These are phyloP conservation scores for Hyphopichia wangnamkhiaoensis DNA, from an alignment of 1,139 yeast genomes.

Conservation along the genomic window DNA sequence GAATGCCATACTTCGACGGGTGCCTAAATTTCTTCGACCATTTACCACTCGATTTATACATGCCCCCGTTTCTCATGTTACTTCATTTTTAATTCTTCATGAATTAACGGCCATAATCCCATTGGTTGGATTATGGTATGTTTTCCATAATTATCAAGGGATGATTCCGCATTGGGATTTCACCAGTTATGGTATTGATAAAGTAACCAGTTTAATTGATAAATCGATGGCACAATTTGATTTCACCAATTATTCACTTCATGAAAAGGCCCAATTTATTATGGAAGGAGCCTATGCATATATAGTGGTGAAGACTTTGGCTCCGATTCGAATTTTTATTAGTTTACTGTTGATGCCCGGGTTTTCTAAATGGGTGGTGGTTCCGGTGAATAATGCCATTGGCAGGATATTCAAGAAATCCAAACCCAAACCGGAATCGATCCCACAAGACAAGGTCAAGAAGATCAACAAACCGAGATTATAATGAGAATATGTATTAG, in stretches of 20 bases:
- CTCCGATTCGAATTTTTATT: conserved; percentile 62
- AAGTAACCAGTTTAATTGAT: conserved; percentile 63
- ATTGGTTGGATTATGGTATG: conserved; percentile 72
- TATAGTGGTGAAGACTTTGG: conserved; percentile 65
- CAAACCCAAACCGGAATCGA: conserved; percentile 10
- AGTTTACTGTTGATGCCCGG: conserved; percentile 66
- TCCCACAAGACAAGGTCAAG: conserved; percentile 10
- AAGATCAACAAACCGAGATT: conserved; percentile 35
- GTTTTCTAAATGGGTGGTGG: conserved; percentile 60
- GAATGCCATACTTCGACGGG: conserved; percentile 35
- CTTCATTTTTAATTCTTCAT: conserved; percentile 77
- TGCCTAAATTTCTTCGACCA: conserved; percentile 52
- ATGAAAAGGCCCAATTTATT: conserved; percentile 57
- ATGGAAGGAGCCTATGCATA: conserved; percentile 90
- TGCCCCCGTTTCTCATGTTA: conserved; percentile 71
- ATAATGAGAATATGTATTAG: too few relatives aligned
- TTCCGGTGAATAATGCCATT: conserved; percentile 42
- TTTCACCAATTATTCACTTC: conserved; percentile 37
- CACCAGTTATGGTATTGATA: conserved; percentile 66
- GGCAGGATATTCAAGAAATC: conserved; percentile 30
- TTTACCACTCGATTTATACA: conserved; percentile 50
- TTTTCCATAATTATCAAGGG: conserved; percentile 56
- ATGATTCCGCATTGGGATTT: conserved; percentile 47
- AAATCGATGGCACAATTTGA: conserved; percentile 38
- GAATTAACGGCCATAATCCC: conserved; percentile 86